Percentiles rank a stretch among this genome's conserved stretches.
These are phyloP conservation scores for Coleophoma eucalyptorum DNA, from an alignment of 2,329 filamentous ascomycete genomes.

Conservation along the genomic window DNA sequence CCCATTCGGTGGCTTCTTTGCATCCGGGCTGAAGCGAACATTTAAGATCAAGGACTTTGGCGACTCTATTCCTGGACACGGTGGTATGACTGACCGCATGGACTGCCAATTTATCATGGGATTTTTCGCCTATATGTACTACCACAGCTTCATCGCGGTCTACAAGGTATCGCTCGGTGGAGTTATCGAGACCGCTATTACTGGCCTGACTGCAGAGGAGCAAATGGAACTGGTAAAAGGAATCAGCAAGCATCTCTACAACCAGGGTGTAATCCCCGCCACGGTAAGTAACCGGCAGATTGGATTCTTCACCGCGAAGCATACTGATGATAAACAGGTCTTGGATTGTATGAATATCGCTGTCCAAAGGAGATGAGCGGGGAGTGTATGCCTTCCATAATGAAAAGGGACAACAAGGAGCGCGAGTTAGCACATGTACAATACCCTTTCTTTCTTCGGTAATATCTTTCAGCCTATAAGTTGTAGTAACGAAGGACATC, in stretches of 20 bases:
- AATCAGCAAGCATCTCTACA: slow-evolving; percentile 60
- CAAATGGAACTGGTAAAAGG: slow-evolving; percentile 76
- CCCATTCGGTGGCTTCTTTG: slow-evolving; percentile 97
- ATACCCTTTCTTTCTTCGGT: too few relatives aligned
- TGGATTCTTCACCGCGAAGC: background rate
- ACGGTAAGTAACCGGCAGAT: slow-evolving; percentile 19
- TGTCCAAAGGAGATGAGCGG: background rate
- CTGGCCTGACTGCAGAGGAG: slow-evolving; percentile 80
- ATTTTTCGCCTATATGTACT: slow-evolving; percentile 97
- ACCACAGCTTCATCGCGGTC: slow-evolving; percentile 91
- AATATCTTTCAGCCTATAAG: too few relatives aligned
- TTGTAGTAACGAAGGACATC: too few relatives aligned
- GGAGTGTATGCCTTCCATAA: background rate
- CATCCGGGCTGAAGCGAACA: slow-evolving; percentile 92
- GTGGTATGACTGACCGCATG: slow-evolving; percentile 98
- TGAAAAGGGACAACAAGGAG: too few relatives aligned
- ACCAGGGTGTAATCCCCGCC: slow-evolving; percentile 47
- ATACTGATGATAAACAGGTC: background rate
- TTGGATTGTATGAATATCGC: slow-evolving; percentile 1
- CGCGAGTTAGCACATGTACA: too few relatives aligned
- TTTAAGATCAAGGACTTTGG: slow-evolving; percentile 99
- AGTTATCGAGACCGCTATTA: slow-evolving; percentile 89
- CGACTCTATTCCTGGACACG: slow-evolving; percentile 94
- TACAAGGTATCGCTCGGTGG: slow-evolving; percentile 81
- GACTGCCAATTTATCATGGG: slow-evolving; percentile 99